Evolutionary conservation across 306 rosid species (phyloP).

Genomic region (Fragaria vesca): DNA sequence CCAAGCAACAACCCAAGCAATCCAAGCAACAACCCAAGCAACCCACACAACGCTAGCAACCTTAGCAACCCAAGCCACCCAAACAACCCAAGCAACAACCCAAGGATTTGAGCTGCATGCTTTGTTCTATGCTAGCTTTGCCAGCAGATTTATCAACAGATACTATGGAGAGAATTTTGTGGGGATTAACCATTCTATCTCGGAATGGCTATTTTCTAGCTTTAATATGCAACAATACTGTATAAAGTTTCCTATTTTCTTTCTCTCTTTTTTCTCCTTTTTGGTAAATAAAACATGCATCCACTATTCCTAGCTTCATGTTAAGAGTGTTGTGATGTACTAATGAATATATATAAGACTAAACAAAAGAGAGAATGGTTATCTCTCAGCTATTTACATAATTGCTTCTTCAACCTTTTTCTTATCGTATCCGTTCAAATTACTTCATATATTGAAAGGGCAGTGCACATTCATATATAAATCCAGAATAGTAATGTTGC

Average conservation of each 20-base stretch:
- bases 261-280: neutral
- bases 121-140: neutral
- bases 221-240: neutral
- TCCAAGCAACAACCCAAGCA: neutral
- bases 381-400: neutral
- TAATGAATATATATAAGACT: neutral
- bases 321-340: conserved; percentile 1
- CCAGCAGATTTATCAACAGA: conserved; percentile 5
- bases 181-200: neutral
- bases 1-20: conserved; percentile 15
- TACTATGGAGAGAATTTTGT: neutral
- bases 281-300: conserved; percentile 16
- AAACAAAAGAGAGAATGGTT: neutral
- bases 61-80: conserved; percentile 15
- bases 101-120: conserved; percentile 18
- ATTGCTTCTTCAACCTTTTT: no score
- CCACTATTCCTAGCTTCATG: neutral
- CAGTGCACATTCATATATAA: no score
- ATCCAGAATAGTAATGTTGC: no score
- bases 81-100: conserved; percentile 1
- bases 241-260: neutral
- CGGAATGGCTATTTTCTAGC: neutral
- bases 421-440: no score
- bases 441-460: no score
- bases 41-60: neutral